Evolutionary conservation across 495 filamentous ascomycete genomes (phyloP).

Genomic region (Aspergillus carlsbadensis): DNA sequence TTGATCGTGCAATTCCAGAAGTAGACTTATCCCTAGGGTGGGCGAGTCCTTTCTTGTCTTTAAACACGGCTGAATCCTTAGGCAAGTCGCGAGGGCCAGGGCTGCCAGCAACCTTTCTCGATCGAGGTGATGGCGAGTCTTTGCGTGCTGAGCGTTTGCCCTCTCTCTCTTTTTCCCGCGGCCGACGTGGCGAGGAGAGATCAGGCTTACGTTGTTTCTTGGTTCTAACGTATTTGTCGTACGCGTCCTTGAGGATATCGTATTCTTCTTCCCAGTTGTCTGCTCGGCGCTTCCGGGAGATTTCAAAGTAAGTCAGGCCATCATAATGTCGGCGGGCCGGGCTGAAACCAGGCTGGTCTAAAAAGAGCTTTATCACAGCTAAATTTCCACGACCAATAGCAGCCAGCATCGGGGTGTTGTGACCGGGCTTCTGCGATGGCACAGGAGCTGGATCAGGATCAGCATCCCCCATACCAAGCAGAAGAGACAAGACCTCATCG

Average conservation of each 20-base stretch:
- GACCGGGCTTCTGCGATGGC: slow-evolving; percentile 44
- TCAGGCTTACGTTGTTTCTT: slow-evolving; percentile 41
- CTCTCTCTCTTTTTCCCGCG: slow-evolving; percentile 57
- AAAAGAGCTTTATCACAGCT: slow-evolving; percentile 74
- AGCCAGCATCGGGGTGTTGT: slow-evolving; percentile 88
- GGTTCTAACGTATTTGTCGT: slow-evolving; percentile 58
- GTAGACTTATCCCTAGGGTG: slow-evolving; percentile 22
- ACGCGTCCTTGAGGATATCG: slow-evolving; percentile 75
- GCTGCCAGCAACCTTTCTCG: slow-evolving; percentile 37
- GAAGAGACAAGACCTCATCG: slow-evolving; percentile 76
- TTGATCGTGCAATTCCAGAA: neutral
- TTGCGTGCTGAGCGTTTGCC: slow-evolving; percentile 46
- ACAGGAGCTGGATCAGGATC: slow-evolving; percentile 76
- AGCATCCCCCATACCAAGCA: slow-evolving; percentile 76
- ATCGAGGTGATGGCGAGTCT: slow-evolving; percentile 51
- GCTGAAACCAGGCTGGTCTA: slow-evolving; percentile 76
- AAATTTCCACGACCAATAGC: slow-evolving; percentile 90
- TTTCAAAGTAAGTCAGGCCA: slow-evolving; percentile 78
- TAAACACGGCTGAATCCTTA: slow-evolving; percentile 29
- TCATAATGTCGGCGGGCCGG: slow-evolving; percentile 65
- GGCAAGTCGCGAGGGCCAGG: slow-evolving; percentile 31
- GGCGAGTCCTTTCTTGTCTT: slow-evolving; percentile 37
- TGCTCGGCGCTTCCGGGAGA: slow-evolving; percentile 77
- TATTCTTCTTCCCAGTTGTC: slow-evolving; percentile 89
- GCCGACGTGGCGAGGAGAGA: slow-evolving; percentile 54